Evolutionary conservation across 2,329 filamentous ascomycete genomes (phyloP).

Genomic region (Botrytis fragariae): DNA sequence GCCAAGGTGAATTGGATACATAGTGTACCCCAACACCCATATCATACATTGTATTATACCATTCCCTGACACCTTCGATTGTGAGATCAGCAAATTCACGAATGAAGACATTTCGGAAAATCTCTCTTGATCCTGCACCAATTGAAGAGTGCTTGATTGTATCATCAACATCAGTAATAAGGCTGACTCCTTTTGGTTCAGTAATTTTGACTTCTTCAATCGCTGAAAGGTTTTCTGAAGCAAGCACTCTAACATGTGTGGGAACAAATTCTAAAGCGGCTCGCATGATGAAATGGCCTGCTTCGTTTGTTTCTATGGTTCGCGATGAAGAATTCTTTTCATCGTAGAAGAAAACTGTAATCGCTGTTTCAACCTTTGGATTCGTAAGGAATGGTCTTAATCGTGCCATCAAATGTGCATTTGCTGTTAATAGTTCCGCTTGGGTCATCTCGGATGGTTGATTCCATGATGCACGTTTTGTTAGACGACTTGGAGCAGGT

Average conservation of each 20-base stretch:
- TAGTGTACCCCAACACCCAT: constrained; percentile 91
- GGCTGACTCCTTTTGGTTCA: constrained; percentile 75
- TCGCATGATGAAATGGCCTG: constrained; percentile 81
- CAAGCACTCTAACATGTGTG: constrained; percentile 82
- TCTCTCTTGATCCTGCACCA: constrained; percentile 79
- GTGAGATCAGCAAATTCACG: constrained; percentile 78
- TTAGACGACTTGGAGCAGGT: constrained; percentile 40
- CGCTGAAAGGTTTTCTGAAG: constrained; percentile 78
- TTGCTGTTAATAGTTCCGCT: constrained; percentile 74
- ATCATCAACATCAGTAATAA: constrained; percentile 98
- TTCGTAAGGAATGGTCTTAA: constrained; percentile 87
- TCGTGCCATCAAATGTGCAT: constrained; percentile 82
- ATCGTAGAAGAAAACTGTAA: constrained; percentile 96
- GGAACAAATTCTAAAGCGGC: constrained; percentile 86
- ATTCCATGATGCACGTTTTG: constrained; percentile 45
- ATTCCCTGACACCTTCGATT: constrained; percentile 83
- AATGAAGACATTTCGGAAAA: constrained; percentile 94
- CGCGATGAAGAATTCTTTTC: constrained; percentile 76
- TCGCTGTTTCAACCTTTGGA: constrained; percentile 70
- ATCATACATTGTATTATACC: constrained; percentile 75
- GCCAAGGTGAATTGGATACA: constrained; percentile 99
- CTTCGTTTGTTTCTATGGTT: constrained; percentile 80
- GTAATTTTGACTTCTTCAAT: constrained; percentile 76
- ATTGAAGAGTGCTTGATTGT: constrained; percentile 97
- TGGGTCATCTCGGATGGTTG: constrained; percentile 62